Percentiles rank a stretch among this genome's conserved stretches.
phyloP scores from a whole-genome alignment of 2,329 filamentous ascomycete genomes.

The Hypoxylon sp. region DNA sequence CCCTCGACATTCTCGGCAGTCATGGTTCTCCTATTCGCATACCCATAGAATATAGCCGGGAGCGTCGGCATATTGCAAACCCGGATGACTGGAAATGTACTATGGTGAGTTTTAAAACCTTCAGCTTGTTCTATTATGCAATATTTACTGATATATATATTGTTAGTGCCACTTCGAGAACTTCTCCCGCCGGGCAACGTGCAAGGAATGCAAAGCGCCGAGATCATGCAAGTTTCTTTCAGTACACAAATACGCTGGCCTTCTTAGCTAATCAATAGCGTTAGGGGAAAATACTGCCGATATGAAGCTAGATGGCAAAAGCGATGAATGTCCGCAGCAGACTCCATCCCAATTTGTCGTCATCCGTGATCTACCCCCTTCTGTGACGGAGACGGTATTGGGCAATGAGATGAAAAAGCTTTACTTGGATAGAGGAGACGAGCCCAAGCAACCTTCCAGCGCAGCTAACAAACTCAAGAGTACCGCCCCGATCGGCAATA shows the following conservation, averaged over 20 bases:
- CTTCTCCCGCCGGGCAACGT: constrained; percentile 47
- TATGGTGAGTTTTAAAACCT: constrained; percentile 42
- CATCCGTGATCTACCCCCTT: constrained; percentile 73
- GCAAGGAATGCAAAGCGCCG: constrained; percentile 49
- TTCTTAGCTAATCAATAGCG: constrained; percentile 1
- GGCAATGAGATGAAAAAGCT: constrained; percentile 78
- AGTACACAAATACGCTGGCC: neutral
- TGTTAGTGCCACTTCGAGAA: constrained; percentile 48
- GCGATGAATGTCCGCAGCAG: constrained; percentile 58
- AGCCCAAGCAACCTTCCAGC: constrained; percentile 55
- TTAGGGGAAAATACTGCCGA: constrained; percentile 45
- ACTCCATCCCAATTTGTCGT: constrained; percentile 79
- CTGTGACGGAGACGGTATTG: constrained; percentile 76
- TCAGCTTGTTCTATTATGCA: neutral
- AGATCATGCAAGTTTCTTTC: constrained; percentile 43
- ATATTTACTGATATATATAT: no score
- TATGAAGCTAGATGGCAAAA: constrained; percentile 57
- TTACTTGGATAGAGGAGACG: constrained; percentile 66
- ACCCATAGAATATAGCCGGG: constrained; percentile 49
- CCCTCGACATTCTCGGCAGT: constrained; percentile 47
- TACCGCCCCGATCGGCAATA: constrained; percentile 63
- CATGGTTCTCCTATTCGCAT: constrained; percentile 47
- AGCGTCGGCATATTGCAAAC: constrained; percentile 46
- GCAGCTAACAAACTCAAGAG: constrained; percentile 64
- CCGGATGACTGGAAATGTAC: constrained; percentile 53